Base-by-base conservation (phyloP, 192 early-diverging fungal genomes). In the Backusella tarrabulga region DNA sequence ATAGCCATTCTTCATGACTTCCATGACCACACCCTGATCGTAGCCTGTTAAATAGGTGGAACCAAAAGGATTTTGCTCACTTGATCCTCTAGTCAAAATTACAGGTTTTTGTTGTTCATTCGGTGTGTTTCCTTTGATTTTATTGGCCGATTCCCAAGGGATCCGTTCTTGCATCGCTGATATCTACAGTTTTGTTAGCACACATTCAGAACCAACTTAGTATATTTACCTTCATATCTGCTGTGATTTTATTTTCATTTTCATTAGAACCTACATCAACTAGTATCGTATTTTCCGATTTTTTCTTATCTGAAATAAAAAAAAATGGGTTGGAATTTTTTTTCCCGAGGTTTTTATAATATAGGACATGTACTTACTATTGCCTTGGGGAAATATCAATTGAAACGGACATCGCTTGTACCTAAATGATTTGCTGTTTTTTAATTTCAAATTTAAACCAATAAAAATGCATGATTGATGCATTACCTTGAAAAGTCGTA, bases 41-140 rank as follows among this genome's bases (percentile, higher is more conserved):
- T 87, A 86, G 15, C 93, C 92, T 52, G 84, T 88, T 75, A 93
- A 84, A n/a, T 87, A 88, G 9, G 91, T 93, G 0, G 87, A 82
- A 8, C 91, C 92, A 81, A 93, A 93, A 1, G 93, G 93, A 75
- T 92, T 91, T 50, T 91, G 88, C 38, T 86, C 87, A 60, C 84
- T 88, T 14, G 90, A 89, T 21, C 88, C 90, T 6, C 91, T 85
- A 38, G 83, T 89, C 35, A 92, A 84, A 40, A 93, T 87, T 21
- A 94, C 84, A 14, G 85, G 90, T 42, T 74, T 83, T 68, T 77
- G 85, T 70, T 73, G 76, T 76, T 76, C 68, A 41, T 79, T 72
- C 19, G 80, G 50, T 34, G 68, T 67, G 36, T 70, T 80, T 71
- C 70, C 83, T 52, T 77, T 76, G 15, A 74, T 69, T 75, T 36